Conservation (phyloP, 2,329 filamentous ascomycete genomes). For the Drechslerella stenobrocha region DNA sequence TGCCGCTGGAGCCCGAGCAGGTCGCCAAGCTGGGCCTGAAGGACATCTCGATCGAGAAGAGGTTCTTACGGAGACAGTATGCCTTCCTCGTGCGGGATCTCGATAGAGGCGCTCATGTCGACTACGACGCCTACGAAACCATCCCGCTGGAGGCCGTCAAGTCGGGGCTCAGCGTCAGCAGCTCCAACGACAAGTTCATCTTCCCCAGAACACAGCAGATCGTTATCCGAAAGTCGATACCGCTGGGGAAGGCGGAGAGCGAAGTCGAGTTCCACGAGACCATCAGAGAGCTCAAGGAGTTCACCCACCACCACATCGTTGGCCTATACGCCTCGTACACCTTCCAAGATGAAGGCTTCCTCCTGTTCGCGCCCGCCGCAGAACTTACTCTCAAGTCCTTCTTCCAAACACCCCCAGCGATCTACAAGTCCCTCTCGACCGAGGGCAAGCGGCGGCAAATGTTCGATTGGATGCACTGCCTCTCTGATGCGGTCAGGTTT, state of each 20-base stretch:
- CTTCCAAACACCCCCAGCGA: constrained; percentile 66
- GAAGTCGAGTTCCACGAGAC: constrained; percentile 65
- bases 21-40: constrained; percentile 67
- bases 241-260: constrained; percentile 55
- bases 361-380: constrained; percentile 69
- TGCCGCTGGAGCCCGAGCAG: constrained; percentile 69
- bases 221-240: constrained; percentile 64
- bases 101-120: constrained; percentile 64
- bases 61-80: constrained; percentile 72
- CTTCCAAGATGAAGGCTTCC: constrained; percentile 65
- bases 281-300: constrained; percentile 63
- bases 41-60: constrained; percentile 67
- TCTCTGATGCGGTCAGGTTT: constrained; percentile 70
- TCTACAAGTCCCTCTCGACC: constrained; percentile 67
- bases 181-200: constrained; percentile 40
- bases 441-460: constrained; percentile 64
- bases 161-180: constrained; percentile 29
- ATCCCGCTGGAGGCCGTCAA: constrained; percentile 66
- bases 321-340: constrained; percentile 73
- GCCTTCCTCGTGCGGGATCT: constrained; percentile 69
- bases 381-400: constrained; percentile 71
- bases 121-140: constrained; percentile 70
- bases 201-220: constrained; percentile 63
- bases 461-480: constrained; percentile 75
- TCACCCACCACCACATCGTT: constrained; percentile 70